These are phyloP conservation scores for Diplodia mutila DNA, from an alignment of 2,329 filamentous ascomycete species.

Conservation along the genomic window DNA sequence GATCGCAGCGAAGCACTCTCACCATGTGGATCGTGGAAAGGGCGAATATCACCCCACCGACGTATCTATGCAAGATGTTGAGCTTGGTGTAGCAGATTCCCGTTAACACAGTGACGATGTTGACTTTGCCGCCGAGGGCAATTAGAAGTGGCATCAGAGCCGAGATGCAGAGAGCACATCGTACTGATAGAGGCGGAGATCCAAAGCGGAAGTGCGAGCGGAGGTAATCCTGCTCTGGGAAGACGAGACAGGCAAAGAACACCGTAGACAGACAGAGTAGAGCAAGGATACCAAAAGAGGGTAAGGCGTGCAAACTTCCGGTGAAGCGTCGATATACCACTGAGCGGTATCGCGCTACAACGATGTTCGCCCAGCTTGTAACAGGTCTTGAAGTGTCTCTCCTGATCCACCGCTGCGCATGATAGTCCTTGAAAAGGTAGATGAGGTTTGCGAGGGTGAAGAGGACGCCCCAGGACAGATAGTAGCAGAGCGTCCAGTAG, in stretches of 20 bases:
- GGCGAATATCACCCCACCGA: conserved; percentile 31
- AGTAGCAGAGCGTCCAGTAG: conserved; percentile 30
- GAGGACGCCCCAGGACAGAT: conserved; percentile 28
- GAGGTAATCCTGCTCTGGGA: conserved; percentile 30
- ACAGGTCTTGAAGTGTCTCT: not conserved
- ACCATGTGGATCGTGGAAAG: conserved; percentile 34
- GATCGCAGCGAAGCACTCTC: not conserved
- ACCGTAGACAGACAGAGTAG: conserved; percentile 29
- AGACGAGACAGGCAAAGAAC: conserved; percentile 31
- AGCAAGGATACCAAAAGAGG: conserved; percentile 29
- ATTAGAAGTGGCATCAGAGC: conserved; percentile 35
- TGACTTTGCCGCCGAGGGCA: conserved; percentile 37
- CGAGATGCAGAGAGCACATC: conserved; percentile 36
- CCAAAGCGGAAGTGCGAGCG: conserved; percentile 32
- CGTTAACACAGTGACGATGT: conserved; percentile 36
- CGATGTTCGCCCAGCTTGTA: conserved; percentile 8
- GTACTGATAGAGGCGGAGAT: conserved; percentile 33
- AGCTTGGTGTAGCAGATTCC: conserved; percentile 38
- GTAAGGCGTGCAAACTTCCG: conserved; percentile 27
- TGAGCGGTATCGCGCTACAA: conserved; percentile 26
- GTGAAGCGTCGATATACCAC: conserved; percentile 30
- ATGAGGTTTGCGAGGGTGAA: conserved; percentile 26
- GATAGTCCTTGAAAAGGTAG: conserved; percentile 2
- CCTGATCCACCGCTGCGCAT: not conserved
- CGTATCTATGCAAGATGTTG: conserved; percentile 35